Conservation (phyloP, 495 filamentous ascomycete genomes). For the Penicillium herquei region DNA sequence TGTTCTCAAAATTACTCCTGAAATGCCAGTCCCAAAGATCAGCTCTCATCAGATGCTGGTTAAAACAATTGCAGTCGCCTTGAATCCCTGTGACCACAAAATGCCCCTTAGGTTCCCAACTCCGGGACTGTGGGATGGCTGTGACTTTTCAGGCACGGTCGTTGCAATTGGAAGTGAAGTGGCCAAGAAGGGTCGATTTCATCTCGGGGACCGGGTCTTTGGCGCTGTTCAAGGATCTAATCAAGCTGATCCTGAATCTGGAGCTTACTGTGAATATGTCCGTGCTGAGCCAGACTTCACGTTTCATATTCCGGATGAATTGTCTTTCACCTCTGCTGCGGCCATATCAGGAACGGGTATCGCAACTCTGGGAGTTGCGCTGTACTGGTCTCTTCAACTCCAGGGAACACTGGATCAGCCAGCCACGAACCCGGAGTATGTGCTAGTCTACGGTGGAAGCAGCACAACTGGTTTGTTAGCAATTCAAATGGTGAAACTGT, state of each 20-base stretch:
- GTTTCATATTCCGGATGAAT: conserved; percentile 17
- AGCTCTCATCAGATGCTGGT: conserved; percentile 25
- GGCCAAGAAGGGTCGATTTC: conserved; percentile 16
- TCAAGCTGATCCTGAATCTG: conserved; percentile 23
- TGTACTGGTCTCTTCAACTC: conserved; percentile 30
- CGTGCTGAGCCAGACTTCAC: conserved; percentile 21
- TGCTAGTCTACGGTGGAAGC: conserved; percentile 46
- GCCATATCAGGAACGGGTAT: conserved; percentile 25
- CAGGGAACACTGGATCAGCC: conserved; percentile 25
- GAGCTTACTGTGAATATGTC: conserved; percentile 39
- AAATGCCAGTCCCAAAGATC: conserved; percentile 20
- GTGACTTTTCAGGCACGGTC: conserved; percentile 45
- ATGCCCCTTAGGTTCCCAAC: conserved; percentile 32
- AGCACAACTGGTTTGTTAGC: conserved; percentile 45
- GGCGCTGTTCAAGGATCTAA: conserved; percentile 38
- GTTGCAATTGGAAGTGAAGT: conserved; percentile 26
- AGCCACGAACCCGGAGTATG: conserved; percentile 18
- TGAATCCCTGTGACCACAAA: conserved; percentile 50
- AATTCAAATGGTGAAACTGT: conserved; percentile 42
- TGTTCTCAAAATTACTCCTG: conserved; percentile 13
- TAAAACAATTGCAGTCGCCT: conserved; percentile 33
- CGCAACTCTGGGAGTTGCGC: conserved; percentile 25
- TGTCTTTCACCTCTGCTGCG: conserved; percentile 7
- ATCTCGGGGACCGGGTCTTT: conserved; percentile 28
- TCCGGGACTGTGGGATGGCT: conserved; percentile 37